These are phyloP conservation scores for Cryptomeria japonica DNA, from an alignment of 75 land plant species.

Conservation along the genomic window DNA sequence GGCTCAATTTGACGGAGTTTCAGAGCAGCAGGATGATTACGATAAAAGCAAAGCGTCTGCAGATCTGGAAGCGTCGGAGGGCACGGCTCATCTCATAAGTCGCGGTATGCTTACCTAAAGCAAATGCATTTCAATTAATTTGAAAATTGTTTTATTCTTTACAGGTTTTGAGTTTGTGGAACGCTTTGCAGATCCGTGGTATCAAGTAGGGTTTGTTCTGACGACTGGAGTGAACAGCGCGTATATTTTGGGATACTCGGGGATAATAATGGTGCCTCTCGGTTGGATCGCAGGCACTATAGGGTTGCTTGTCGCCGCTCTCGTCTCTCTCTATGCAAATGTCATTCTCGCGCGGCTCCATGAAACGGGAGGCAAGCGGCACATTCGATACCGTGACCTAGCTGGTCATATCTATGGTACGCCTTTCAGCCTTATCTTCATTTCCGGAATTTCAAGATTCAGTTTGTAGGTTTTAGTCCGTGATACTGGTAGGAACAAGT, in stretches of 20 bases:
- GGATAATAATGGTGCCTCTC: conserved; percentile 73
- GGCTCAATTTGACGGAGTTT: too few species aligned
- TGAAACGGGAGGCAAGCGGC: conserved; percentile 77
- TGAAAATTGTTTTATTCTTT: too few species aligned
- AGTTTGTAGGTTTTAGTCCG: neutral
- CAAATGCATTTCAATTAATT: too few species aligned
- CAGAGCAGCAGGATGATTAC: neutral
- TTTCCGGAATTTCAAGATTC: neutral
- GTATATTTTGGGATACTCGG: conserved; percentile 79
- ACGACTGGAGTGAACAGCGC: conserved; percentile 81
- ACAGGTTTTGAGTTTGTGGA: neutral
- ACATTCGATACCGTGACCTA: conserved; percentile 87
- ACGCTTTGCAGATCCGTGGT: conserved; percentile 70
- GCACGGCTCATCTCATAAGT: conserved; percentile 12
- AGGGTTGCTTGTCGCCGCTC: conserved; percentile 58
- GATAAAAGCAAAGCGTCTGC: neutral
- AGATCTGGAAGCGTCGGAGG: conserved; percentile 2
- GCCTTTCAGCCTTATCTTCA: neutral
- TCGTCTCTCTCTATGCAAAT: conserved; percentile 74
- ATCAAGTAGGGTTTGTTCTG: conserved; percentile 69
- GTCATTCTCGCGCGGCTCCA: conserved; percentile 67
- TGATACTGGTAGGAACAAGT: too few species aligned
- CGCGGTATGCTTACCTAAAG: neutral
- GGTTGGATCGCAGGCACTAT: conserved; percentile 72
- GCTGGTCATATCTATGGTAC: conserved; percentile 79